Evolutionary conservation across 495 filamentous ascomycete genomes (phyloP), one percentile per base, ranked within the genome.

Genomic region (Penicillium desertorum): DNA sequence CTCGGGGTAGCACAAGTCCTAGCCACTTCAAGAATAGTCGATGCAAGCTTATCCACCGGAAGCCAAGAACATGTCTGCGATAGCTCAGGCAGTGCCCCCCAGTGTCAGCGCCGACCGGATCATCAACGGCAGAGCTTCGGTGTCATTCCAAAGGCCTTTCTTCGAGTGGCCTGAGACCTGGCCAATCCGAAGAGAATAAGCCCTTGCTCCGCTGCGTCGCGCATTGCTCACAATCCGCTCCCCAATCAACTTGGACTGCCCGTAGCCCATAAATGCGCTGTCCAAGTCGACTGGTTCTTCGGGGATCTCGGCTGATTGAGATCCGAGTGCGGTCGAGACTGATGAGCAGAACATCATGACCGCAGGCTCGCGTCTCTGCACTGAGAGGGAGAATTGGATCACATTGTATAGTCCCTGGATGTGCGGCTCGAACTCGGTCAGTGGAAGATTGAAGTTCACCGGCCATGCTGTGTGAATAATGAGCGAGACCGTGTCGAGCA

Each of bases 401-500:
- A 86, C 76, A 54, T 84, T 81, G 54, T 79, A 58, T 0, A 83
- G 62, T 0, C 81, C 82, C 14, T 64, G 63, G 56, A 85, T 74
- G 52, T 83, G 77, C 1, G 80, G 69, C 14, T 72, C 65, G 50
- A 78, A 78, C 39, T 62, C 65, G 8, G 54, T 19, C 4, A 74
- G 66, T 0, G 63, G 68, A 14, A 84, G 68, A 54, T 81, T 79
- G 75, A 83, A 83, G 61, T 84, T 81, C 17, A 84, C 79, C 10
- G 82, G 76, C 82, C 83, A 86, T 9, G 83, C 81, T 16, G 74
- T 75, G 59, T 85, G 82, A 50, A 85, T 78, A 43, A 85, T 77
- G 32, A 77, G 68, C 3, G 79, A 79, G 4, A 79, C 71, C 0
- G 70, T 70, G 6, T 70, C 48, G 14, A 67, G 67, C 57, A 84